These are phyloP conservation scores for Gossypium schwendimanii DNA, from an alignment of 441 rosid genomes.

Conservation along the genomic window DNA sequence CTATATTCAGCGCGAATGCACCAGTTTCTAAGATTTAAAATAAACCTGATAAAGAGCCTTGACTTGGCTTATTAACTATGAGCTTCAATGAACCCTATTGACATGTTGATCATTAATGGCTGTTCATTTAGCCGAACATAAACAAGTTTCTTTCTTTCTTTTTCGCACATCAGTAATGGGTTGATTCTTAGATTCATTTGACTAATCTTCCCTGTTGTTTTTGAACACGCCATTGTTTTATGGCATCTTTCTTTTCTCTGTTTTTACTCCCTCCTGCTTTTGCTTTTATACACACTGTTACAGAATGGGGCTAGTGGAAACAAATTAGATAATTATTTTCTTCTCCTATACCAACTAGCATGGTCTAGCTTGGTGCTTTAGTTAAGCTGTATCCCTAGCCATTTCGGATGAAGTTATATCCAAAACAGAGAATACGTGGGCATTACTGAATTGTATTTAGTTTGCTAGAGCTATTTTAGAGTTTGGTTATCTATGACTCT, in stretches of 20 bases:
- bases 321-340: background rate
- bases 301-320: background rate
- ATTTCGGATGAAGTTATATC: background rate
- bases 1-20: background rate
- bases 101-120: background rate
- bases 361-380: background rate
- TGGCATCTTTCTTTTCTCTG: background rate
- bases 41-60: background rate
- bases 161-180: background rate
- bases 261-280: background rate
- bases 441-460: background rate
- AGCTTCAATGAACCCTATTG: background rate
- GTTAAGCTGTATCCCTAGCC: background rate
- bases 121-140: background rate
- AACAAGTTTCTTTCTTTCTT: background rate
- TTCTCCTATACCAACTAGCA: background rate
- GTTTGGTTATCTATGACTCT: background rate
- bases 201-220: background rate
- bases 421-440: too few species aligned
- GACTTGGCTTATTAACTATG: background rate
- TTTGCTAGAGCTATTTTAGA: background rate
- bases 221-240: background rate
- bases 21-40: background rate
- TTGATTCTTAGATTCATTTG: background rate
- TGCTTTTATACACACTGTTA: background rate